A percentile compares a stretch with the other conserved stretches of the same genome.
These are phyloP conservation scores for Ulota crispa DNA, from an alignment of 225 moss, liverwort and hornwort species.

Conservation along the genomic window DNA sequence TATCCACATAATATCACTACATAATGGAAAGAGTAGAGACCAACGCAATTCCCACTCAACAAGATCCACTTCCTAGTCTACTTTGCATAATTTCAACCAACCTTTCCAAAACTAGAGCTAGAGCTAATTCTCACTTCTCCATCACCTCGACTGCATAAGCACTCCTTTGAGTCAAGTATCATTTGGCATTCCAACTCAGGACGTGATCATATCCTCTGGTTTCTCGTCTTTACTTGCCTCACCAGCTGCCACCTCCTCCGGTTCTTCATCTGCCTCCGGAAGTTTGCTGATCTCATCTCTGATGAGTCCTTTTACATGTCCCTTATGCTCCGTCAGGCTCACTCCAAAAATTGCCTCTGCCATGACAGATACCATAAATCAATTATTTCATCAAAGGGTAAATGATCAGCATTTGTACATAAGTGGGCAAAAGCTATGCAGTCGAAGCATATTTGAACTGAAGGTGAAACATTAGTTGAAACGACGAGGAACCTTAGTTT, in stretches of 20 bases:
- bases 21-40: slow-evolving; percentile 24
- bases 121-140: slow-evolving; percentile 12
- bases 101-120: slow-evolving; percentile 21
- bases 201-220: slow-evolving; percentile 24
- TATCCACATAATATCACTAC: slow-evolving; percentile 39
- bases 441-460: not conserved
- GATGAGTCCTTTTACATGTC: slow-evolving; percentile 79
- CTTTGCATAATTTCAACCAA: slow-evolving; percentile 22
- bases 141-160: slow-evolving; percentile 28
- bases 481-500: not conserved
- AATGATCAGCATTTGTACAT: not conserved
- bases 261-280: slow-evolving; percentile 62
- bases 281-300: slow-evolving; percentile 80
- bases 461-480: not conserved
- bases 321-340: slow-evolving; percentile 62
- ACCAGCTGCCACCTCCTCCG: slow-evolving; percentile 33
- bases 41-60: slow-evolving; percentile 19
- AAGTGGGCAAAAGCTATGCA: not conserved
- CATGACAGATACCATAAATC: not conserved
- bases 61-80: slow-evolving; percentile 20
- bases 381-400: not conserved
- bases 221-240: slow-evolving; percentile 37
- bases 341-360: slow-evolving; percentile 69
- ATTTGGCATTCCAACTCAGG: slow-evolving; percentile 13
- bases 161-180: not conserved